Conservation (phyloP, 495 filamentous ascomycete species). For the Aspergillus funiculosus region DNA sequence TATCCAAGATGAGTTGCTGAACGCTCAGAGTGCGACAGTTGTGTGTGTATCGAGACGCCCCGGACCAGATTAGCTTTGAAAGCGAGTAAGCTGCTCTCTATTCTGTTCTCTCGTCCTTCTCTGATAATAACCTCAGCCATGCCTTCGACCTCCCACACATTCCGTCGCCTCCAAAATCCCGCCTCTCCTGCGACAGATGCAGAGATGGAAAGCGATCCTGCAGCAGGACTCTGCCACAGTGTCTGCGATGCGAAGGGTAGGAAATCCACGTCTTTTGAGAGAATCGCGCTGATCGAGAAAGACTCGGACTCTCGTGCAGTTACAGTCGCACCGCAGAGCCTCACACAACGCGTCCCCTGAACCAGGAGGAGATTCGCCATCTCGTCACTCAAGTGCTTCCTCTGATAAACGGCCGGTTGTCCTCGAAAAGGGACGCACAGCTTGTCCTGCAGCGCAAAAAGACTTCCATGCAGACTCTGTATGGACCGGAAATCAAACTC, state of each 20-base stretch:
- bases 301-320: background rate
- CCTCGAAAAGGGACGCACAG: background rate
- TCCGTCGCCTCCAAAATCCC: background rate
- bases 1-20: background rate
- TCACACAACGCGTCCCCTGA: too few relatives aligned
- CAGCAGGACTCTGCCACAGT: background rate
- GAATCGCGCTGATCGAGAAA: background rate
- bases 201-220: background rate
- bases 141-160: too few relatives aligned
- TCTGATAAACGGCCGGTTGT: too few relatives aligned
- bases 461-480: background rate
- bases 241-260: background rate
- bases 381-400: too few relatives aligned
- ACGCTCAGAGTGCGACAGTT: background rate
- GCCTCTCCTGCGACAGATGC: background rate
- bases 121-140: too few relatives aligned
- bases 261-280: too few relatives aligned
- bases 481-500: background rate
- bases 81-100: too few relatives aligned
- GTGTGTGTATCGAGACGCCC: background rate
- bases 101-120: too few relatives aligned
- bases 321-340: too few relatives aligned
- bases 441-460: background rate
- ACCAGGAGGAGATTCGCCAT: too few relatives aligned
- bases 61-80: background rate